phyloP scores from a whole-genome alignment of 805 yeast species.

The Candida dendrica region DNA sequence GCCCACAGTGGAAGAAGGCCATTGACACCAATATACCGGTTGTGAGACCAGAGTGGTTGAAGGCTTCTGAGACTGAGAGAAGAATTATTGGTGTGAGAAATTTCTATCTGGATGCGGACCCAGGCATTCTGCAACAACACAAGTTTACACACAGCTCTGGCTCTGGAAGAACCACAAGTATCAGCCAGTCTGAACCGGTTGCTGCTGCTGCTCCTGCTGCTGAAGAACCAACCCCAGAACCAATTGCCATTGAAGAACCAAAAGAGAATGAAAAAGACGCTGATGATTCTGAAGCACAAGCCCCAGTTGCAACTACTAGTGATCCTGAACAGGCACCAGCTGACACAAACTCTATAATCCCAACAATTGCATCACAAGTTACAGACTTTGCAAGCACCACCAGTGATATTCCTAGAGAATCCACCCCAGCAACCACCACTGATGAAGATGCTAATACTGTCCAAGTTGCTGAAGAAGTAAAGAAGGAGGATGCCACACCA shows the following conservation, averaged over 20 bases:
- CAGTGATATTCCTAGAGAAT: neutral
- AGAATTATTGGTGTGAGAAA: conserved; percentile 90
- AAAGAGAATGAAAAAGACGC: conserved; percentile 2
- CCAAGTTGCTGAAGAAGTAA: conserved; percentile 6
- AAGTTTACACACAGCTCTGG: conserved; percentile 30
- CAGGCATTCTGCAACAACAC: conserved; percentile 33
- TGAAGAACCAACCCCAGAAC: neutral
- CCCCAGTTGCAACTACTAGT: neutral
- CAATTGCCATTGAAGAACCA: conserved; percentile 1
- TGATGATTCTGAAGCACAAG: conserved; percentile 2
- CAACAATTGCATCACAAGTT: neutral
- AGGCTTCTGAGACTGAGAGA: conserved; percentile 86
- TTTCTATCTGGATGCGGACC: conserved; percentile 58
- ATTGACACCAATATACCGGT: conserved; percentile 83
- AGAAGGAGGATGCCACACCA: conserved; percentile 8
- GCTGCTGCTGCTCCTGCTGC: neutral
- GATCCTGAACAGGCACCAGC: conserved; percentile 2
- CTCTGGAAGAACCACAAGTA: too few species aligned
- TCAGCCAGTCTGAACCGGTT: conserved; percentile 2
- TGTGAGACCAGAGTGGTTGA: conserved; percentile 94
- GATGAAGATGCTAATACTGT: conserved; percentile 6
- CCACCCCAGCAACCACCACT: neutral
- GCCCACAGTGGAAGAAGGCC: conserved; percentile 76
- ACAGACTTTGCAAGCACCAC: neutral
- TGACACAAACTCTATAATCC: neutral